Base-by-base conservation (phyloP, 768 basidiomycete species). In the Boletus vinaceobasis region DNA sequence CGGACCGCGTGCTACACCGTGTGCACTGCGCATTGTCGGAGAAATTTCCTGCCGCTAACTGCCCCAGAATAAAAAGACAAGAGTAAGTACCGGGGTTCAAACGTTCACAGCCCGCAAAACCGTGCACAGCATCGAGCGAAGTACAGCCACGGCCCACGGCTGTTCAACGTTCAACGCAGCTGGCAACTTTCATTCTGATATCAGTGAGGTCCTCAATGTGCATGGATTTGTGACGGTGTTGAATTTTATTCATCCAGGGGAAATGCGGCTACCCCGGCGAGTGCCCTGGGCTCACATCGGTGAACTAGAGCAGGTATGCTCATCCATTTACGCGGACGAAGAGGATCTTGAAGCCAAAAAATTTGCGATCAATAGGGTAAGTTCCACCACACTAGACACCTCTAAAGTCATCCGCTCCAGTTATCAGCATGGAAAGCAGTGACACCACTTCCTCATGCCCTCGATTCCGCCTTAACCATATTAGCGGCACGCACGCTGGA, bases 361-460 rank as follows among this genome's bases (percentile, higher is more conserved):
- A 1, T 71, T 73, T 11, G 87, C 89, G 5, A 79, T 91, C 23
- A 80, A 84, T 60, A 77, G 84, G 62, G 93, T 88, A 56, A 53
- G 82, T 74, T 40, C 37, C 49, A 29, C 48, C 56, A 47, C n/a
- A 17, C 19, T 11, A 27, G 32, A 32, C 33, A 44, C 8, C 3
- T 50, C 32, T 38, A 15, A 46, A 64, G 11, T 61, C 52, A 63
- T 53, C 42, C 48, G 55, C 43, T 53, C 46, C 62, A 92, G 90
- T 71, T 93, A 53, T 82, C 88, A 35, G 88, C 90, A 15, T 93
- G 91, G 90, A 85, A 74, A 67, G 80, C 80, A n/a, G 77, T 82
- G 42, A 86, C 85, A 13, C 69, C 81, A 36, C 79, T 93, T n/a
- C 91, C 91, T 5, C 88, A 91, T 64, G 87, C 92, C 1, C 76